Conservation (phyloP, 1,284 basidiomycete species). For the Sporisorium sorghi region DNA sequence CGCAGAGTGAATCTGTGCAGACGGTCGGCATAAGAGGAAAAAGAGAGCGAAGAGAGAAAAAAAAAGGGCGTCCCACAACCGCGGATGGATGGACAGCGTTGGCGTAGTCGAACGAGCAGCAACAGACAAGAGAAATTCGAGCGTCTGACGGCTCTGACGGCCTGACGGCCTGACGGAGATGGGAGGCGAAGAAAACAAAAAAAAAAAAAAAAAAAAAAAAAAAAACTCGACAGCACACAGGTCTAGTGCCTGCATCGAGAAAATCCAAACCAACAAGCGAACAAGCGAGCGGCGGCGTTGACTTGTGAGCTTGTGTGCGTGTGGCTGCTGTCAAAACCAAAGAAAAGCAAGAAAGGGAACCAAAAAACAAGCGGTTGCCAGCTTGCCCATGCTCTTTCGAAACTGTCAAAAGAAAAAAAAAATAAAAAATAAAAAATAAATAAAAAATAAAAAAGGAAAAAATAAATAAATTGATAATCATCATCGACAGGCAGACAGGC, state of each 20-base stretch:
- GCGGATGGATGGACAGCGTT: neutral
- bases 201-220: too few species aligned
- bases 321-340: constrained; percentile 35
- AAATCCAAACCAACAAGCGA: too few species aligned
- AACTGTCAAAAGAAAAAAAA: constrained; percentile 6
- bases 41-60: neutral
- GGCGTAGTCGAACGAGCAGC: neutral
- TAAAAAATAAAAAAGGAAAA: too few species aligned
- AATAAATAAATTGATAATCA: too few species aligned
- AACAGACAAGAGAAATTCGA: neutral
- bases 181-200: constrained; percentile 7
- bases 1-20: neutral
- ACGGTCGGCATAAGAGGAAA: neutral
- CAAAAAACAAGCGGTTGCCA: neutral
- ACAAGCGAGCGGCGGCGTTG: constrained; percentile 23
- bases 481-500: neutral
- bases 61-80: neutral
- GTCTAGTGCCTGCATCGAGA: neutral
- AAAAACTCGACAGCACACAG: too few species aligned
- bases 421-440: neutral
- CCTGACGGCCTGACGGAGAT: constrained; percentile 7
- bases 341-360: neutral
- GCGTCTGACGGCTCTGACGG: too few species aligned
- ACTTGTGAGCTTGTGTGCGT: constrained; percentile 2
- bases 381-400: too few species aligned